Conservation (phyloP, 2,329 filamentous ascomycete genomes). For the Trichoderma polysporum region DNA sequence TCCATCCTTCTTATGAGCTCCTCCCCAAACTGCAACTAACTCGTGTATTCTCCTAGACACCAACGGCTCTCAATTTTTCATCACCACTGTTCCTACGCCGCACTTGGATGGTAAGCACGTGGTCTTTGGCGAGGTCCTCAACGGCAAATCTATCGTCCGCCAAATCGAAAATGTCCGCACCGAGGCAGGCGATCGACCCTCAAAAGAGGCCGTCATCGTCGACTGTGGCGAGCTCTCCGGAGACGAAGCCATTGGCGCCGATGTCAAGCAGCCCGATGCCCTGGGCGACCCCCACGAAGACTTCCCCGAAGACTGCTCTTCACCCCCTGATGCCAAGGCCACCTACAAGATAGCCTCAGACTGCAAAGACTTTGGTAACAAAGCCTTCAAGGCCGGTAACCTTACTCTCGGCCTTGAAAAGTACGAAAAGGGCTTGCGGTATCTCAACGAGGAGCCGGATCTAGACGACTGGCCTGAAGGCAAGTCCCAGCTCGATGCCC, state of each 20-base stretch:
- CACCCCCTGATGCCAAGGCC: conserved; percentile 63
- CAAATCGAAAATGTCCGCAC: conserved; percentile 84
- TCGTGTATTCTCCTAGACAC: conserved; percentile 56
- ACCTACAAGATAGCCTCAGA: conserved; percentile 77
- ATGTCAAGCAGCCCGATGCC: conserved; percentile 69
- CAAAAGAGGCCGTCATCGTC: conserved; percentile 67
- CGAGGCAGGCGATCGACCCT: conserved; percentile 73
- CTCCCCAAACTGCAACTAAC: background rate
- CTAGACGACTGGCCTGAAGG: conserved; percentile 69
- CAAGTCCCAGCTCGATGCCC: conserved; percentile 63
- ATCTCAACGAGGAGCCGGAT: conserved; percentile 81
- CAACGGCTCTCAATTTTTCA: conserved; percentile 97
- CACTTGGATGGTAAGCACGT: conserved; percentile 97
- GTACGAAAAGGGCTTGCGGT: conserved; percentile 90
- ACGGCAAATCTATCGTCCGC: conserved; percentile 86
- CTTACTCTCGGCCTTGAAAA: conserved; percentile 73
- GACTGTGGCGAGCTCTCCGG: conserved; percentile 85
- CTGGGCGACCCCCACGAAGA: conserved; percentile 94
- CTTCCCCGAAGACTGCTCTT: conserved; percentile 79
- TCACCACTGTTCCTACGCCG: conserved; percentile 92
- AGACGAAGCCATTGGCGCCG: conserved; percentile 64
- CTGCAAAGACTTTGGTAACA: conserved; percentile 90
- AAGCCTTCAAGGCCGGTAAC: conserved; percentile 82
- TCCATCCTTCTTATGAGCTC: background rate
- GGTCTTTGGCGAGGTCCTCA: conserved; percentile 91